Percentiles rank a stretch among this genome's conserved stretches.
phyloP scores from a whole-genome alignment of 768 basidiomycete genomes.

The Termitomyces sp. region DNA sequence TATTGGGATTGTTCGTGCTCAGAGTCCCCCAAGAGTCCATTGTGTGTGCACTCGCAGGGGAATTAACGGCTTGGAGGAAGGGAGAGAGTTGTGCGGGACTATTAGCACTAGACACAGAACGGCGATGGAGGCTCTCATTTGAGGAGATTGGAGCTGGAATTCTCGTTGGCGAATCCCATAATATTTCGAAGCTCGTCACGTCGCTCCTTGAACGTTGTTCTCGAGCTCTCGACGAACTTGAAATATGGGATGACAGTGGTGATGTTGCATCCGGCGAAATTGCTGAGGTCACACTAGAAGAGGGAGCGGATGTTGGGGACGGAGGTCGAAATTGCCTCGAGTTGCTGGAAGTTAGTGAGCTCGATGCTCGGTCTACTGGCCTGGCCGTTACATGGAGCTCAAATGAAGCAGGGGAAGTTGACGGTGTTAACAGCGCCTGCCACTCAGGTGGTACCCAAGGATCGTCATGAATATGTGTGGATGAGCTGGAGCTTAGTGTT shows the following conservation, averaged over 20 bases:
- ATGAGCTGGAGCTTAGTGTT: background rate
- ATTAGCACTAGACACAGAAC: background rate
- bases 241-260: background rate
- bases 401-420: background rate
- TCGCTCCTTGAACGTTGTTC: background rate
- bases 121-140: background rate
- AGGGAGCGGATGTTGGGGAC: background rate
- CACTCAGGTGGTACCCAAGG: background rate
- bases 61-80: background rate
- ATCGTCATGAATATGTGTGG: background rate
- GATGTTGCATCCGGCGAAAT: background rate
- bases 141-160: background rate
- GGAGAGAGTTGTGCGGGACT: background rate
- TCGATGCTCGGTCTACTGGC: background rate
- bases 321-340: background rate
- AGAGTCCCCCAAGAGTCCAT: conserved; percentile 13
- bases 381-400: background rate
- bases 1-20: background rate
- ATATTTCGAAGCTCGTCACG: background rate
- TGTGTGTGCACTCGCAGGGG: conserved; percentile 1
- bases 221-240: background rate
- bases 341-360: background rate
- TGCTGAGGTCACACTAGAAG: background rate
- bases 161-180: background rate
- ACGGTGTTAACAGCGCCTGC: background rate